These are phyloP conservation scores for Penium margaritaceum DNA, from an alignment of 139 green algal species.

Conservation along the genomic window DNA sequence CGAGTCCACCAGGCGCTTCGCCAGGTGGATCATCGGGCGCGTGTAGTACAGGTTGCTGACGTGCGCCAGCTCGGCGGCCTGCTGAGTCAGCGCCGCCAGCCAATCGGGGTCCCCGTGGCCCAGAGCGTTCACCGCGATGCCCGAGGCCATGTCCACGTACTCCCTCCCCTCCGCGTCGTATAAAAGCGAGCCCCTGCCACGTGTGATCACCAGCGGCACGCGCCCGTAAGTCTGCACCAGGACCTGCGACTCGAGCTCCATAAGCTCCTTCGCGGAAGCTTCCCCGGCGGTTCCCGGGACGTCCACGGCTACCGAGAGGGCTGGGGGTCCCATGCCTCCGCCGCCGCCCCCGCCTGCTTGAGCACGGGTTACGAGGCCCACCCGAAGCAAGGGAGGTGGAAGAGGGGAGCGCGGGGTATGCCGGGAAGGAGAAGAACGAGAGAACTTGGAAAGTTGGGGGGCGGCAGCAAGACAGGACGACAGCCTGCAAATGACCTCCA, in stretches of 20 bases:
- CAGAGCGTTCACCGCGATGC: conserved; percentile 96
- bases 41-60: conserved; percentile 96
- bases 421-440: too few relatives aligned
- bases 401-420: too few relatives aligned
- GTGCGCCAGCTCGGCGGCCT: conserved; percentile 74
- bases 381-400: too few relatives aligned
- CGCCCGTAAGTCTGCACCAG: conserved; percentile 52
- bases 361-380: too few relatives aligned
- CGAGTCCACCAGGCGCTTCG: conserved; percentile 73
- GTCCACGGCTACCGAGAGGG: too few relatives aligned
- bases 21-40: conserved; percentile 71
- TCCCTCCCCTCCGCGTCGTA: conserved; percentile 69
- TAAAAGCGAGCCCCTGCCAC: conserved; percentile 70
- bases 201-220: conserved; percentile 56
- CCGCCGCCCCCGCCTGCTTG: too few relatives aligned
- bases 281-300: too few relatives aligned
- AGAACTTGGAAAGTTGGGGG: too few relatives aligned
- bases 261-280: conserved; percentile 19
- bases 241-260: conserved; percentile 34
- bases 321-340: too few relatives aligned
- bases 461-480: too few relatives aligned
- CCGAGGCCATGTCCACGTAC: conserved; percentile 92
- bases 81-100: conserved; percentile 70
- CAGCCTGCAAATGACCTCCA: too few relatives aligned
- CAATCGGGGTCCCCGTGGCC: conserved; percentile 79